These are phyloP conservation scores for Mesotaenium endlicherianum DNA, from an alignment of 139 green algal genomes.

Conservation along the genomic window DNA sequence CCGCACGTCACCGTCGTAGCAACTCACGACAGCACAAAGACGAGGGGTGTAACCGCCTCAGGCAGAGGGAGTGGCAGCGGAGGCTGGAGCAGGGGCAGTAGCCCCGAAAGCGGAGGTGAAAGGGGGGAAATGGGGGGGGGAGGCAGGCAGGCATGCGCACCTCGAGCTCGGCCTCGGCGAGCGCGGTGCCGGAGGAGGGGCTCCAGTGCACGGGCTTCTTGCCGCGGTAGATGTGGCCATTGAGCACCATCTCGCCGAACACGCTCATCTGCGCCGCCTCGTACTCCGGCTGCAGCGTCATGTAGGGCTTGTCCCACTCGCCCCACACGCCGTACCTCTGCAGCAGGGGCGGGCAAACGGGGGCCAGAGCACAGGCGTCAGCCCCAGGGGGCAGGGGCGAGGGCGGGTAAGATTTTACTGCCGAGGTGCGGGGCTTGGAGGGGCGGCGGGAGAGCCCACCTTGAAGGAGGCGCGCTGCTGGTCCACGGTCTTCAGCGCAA, in stretches of 20 bases:
- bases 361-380: too few species aligned
- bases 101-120: not conserved
- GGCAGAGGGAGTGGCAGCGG: too few species aligned
- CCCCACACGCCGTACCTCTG: conserved; percentile 87
- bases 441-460: not conserved
- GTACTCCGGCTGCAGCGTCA: conserved; percentile 76
- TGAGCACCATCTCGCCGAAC: conserved; percentile 93
- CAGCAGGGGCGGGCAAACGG: not conserved
- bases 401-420: too few species aligned
- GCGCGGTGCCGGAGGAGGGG: conserved; percentile 85
- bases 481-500: conserved; percentile 86
- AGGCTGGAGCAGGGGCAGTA: too few species aligned
- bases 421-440: too few species aligned
- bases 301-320: conserved; percentile 91
- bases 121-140: not conserved
- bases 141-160: not conserved
- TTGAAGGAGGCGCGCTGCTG: conserved; percentile 87
- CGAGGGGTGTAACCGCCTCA: too few species aligned
- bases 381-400: too few species aligned
- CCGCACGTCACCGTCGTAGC: too few species aligned
- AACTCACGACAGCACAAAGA: too few species aligned
- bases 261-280: conserved; percentile 66
- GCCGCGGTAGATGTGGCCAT: conserved; percentile 91
- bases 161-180: conserved; percentile 98
- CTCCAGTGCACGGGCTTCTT: conserved; percentile 97